Evolutionary conservation across 148 eudicot species (phyloP), one percentile per base, ranked within the genome.

Genomic region (Amaranthus palmeri): DNA sequence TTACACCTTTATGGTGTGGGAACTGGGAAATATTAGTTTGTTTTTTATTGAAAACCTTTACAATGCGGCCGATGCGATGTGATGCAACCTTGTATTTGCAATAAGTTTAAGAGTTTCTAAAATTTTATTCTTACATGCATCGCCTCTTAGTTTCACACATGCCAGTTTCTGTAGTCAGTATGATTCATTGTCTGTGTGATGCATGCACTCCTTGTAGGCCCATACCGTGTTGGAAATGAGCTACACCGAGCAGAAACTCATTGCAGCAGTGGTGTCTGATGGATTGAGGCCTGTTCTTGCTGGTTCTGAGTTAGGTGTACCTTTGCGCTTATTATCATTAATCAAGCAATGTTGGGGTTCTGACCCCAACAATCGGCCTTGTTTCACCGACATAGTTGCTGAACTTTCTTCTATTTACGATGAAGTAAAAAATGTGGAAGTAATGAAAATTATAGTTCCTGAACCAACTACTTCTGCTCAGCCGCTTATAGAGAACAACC

Each of bases 181-280:
- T 65, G 70, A 40, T 55, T 50, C 18, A 10, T 61, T 62, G 49
- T 53, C 53, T 69, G 36, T 46, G n/a, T n/a, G n/a, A n/a, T n/a
- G n/a, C n/a, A n/a, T n/a, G n/a, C n/a, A n/a, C n/a, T n/a, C n/a
- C n/a, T n/a, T n/a, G n/a, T 84, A 95, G 99, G 99, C 99, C 76
- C 99, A 95, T 76, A 92, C 99, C n/a, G 99, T 92, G 61, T 79
- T 95, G 83, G 99, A 95, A 81, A 95, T 95, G 99, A 92, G 83
- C 77, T 95, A 95, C 80, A 92, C 96, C 10, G 97, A 95, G 72
- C 99, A 95, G 81, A 85, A 85, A 83, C 99, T 95, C 47, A 90
- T 96, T 47, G 92, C 97, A 74, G 97, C 97, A 64, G 89, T 95
- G 45, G 97, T 78, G 54, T 85, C 99, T 68, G 89, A 95, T 79